Base-by-base conservation (phyloP, 2,329 filamentous ascomycete species). In the Aspergillus sclerotialis region DNA sequence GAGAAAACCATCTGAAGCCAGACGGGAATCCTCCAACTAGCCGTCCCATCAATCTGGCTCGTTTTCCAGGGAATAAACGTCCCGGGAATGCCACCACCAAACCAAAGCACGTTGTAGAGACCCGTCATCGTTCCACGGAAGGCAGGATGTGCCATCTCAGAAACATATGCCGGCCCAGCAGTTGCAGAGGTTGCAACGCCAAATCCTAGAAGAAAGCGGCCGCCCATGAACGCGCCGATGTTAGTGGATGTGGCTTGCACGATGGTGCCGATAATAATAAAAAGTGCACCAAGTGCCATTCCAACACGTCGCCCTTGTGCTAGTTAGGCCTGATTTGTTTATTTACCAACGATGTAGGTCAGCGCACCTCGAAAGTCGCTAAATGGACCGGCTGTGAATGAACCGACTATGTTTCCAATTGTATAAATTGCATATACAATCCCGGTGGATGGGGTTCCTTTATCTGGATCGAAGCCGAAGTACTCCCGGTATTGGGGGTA, bases 11-110 rank as follows among this genome's bases (percentile, higher is more conserved):
- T 63, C 52, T 75, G 73, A 8, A 75, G 54, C 49, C 75, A 64
- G 7, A 77, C 67, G 0, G 78, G 78, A n/a, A 76, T 67, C 12
- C 73, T 61, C 79, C 79, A 82, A 0, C 74, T 69, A 35, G 52
- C 55, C 11, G 64, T 65, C 0, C 69, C 63, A 5, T 64, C 48
- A 13, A 57, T 44, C 8, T 28, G 29, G 3, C 43, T 55, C 2
- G 65, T 68, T 7, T 61, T 58, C 40, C 61, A 66, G 1, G 65
- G 63, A 7, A 69, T 66, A 38, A 71, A 72, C 1, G 67, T 67
- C 7, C 68, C 66, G 5, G 70, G 63, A 11, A 75, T 72, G 11
- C 65, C 68, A 25, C 65, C 65, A 6, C 64, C 57, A 24, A 63
- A 67, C 55, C 59, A 63, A 16, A 59, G 51, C 16, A 60, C 63